These are phyloP conservation scores for Salmacisia buchloeana DNA, from an alignment of 1,284 basidiomycete genomes.

Conservation along the genomic window DNA sequence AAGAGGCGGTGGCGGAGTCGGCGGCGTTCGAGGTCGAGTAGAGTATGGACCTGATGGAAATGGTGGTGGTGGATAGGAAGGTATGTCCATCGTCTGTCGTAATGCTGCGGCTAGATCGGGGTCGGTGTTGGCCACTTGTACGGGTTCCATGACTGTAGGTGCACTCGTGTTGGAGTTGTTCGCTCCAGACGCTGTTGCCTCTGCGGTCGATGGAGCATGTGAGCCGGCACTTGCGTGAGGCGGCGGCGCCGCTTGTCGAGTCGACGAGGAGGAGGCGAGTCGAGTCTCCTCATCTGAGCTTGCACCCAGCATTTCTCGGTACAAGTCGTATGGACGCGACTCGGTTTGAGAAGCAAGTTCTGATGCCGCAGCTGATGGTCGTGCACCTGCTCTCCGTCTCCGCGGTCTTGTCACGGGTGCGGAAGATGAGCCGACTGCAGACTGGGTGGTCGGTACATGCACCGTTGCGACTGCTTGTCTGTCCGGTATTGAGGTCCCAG, in stretches of 20 bases:
- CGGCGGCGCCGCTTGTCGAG: neutral
- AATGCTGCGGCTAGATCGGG: neutral
- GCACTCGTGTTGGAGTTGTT: no score
- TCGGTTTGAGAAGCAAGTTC: slow-evolving; percentile 3
- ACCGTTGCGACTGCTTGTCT: no score
- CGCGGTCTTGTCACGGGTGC: no score
- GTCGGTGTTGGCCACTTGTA: neutral
- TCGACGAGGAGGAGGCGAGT: neutral
- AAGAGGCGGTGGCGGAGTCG: neutral
- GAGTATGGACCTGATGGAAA: neutral
- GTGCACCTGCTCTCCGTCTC: neutral
- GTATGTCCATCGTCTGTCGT: neutral
- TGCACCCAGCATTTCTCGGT: slow-evolving; percentile 1
- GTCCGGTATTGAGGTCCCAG: no score
- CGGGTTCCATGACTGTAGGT: no score
- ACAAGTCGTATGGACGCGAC: neutral
- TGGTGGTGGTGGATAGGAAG: neutral
- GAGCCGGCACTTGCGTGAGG: no score
- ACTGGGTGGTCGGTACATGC: no score
- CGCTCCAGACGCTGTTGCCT: no score
- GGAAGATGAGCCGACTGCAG: no score
- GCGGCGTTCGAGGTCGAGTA: slow-evolving; percentile 1
- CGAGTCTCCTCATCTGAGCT: neutral
- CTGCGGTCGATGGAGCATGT: no score
- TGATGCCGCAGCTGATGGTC: neutral